A percentile compares a stretch with the other conserved stretches of the same genome.
Evolutionary conservation across 2,329 filamentous ascomycete species (phyloP).

Genomic region (Aureobasidium sp.): DNA sequence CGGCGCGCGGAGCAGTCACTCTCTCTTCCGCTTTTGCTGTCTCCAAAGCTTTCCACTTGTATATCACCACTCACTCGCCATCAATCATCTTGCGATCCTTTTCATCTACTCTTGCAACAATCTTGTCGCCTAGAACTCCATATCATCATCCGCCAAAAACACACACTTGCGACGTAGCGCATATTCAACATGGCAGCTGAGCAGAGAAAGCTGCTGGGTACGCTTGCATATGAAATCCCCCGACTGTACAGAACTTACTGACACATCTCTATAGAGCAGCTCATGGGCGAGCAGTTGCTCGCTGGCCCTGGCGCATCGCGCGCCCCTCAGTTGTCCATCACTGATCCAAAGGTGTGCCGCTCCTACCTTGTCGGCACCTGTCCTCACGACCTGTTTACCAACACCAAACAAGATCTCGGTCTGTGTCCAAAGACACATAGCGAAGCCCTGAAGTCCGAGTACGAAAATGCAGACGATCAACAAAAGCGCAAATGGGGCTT

Average conservation of each 20-base stretch:
- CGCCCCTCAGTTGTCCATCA: constrained; percentile 75
- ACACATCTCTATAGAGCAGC: constrained; percentile 58
- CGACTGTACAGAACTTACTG: background rate
- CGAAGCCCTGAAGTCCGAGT: constrained; percentile 82
- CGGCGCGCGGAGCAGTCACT: background rate
- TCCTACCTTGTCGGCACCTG: constrained; percentile 91
- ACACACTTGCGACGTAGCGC: background rate
- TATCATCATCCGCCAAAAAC: background rate
- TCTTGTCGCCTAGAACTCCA: background rate
- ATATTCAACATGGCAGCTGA: constrained; percentile 71
- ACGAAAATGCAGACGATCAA: constrained; percentile 61
- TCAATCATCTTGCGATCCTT: background rate
- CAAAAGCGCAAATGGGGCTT: constrained; percentile 78
- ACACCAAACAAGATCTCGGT: constrained; percentile 96
- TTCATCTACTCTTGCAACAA: background rate
- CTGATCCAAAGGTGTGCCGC: constrained; percentile 86
- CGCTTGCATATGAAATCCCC: constrained; percentile 17
- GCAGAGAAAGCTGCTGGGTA: constrained; percentile 89
- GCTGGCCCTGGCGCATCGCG: constrained; percentile 62
- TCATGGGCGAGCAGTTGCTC: constrained; percentile 69
- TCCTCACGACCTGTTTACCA: constrained; percentile 98
- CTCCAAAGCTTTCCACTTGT: background rate
- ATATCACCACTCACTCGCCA: background rate
- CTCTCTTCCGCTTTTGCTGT: constrained; percentile 1
- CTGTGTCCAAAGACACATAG: constrained; percentile 81